phyloP scores from a whole-genome alignment of 225 moss, liverwort and hornwort genomes.

The Asterella californica region DNA sequence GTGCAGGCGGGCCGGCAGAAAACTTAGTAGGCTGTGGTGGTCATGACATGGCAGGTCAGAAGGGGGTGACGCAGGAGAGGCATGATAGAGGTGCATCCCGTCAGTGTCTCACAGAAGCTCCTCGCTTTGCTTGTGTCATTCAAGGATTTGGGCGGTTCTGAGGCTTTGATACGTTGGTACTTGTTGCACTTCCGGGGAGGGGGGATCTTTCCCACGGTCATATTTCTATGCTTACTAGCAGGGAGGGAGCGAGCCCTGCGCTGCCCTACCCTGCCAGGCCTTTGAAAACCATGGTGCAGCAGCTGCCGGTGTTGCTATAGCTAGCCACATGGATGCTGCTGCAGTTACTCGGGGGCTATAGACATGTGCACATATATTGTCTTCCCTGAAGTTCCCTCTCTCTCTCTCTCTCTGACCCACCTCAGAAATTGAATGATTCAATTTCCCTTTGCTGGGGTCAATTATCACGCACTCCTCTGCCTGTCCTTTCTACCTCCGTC shows the following conservation, averaged over 20 bases:
- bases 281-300: background rate
- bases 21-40: background rate
- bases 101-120: too few relatives aligned
- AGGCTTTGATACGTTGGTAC: background rate
- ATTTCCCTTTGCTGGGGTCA: background rate
- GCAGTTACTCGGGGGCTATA: background rate
- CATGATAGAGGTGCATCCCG: too few relatives aligned
- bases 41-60: background rate
- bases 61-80: background rate
- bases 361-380: slow-evolving; percentile 4
- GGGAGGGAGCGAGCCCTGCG: background rate
- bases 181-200: too few relatives aligned
- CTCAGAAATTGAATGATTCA: slow-evolving; percentile 4
- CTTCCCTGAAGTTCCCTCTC: background rate
- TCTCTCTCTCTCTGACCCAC: background rate
- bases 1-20: background rate
- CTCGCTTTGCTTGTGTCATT: background rate
- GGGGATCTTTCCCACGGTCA: too few relatives aligned
- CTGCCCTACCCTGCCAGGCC: background rate
- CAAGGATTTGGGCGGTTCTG: background rate
- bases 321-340: background rate
- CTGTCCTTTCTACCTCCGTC: background rate
- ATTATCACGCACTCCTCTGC: slow-evolving; percentile 8
- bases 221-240: too few relatives aligned
- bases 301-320: background rate